A percentile compares a stretch with the other conserved stretches of the same genome.
Conservation (phyloP, 495 filamentous ascomycete species). For the Tuber borchii region DNA sequence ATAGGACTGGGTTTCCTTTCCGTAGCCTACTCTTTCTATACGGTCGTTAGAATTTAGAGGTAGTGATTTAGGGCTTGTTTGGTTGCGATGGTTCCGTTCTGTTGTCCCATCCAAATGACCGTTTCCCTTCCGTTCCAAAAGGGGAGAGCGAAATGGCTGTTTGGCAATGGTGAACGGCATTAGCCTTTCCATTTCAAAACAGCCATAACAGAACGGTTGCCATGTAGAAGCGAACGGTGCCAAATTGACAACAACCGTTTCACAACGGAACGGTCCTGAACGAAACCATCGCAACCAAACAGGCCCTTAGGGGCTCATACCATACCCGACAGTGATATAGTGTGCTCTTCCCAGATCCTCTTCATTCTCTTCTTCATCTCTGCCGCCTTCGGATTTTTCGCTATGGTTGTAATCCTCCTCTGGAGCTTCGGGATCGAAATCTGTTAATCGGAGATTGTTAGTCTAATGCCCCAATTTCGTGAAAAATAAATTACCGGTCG, state of each 20-base stretch:
- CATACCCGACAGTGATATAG: conserved; percentile 72
- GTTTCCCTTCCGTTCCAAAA: no score
- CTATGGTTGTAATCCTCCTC: conserved; percentile 46
- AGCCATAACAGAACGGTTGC: no score
- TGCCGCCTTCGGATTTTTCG: conserved; percentile 48
- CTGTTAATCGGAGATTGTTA: conserved; percentile 45
- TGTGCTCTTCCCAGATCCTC: conserved; percentile 65
- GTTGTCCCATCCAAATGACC: no score
- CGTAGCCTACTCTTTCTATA: conserved; percentile 76
- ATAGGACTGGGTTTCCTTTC: conserved; percentile 56
- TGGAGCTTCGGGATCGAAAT: conserved; percentile 82
- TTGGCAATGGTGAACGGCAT: no score
- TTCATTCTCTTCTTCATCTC: conserved; percentile 37
- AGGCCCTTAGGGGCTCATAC: not conserved
- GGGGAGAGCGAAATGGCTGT: no score
- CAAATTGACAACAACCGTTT: no score
- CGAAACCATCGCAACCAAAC: no score
- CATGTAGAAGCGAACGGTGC: no score
- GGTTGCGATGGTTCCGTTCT: no score
- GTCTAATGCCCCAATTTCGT: not conserved
- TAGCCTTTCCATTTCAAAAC: no score
- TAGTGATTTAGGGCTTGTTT: not conserved
- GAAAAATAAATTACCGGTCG: conserved; percentile 49
- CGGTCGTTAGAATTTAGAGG: conserved; percentile 19
- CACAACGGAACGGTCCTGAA: no score